These are phyloP conservation scores for Metschnikowia vanudenii DNA, from an alignment of 805 yeast species.

Conservation along the genomic window DNA sequence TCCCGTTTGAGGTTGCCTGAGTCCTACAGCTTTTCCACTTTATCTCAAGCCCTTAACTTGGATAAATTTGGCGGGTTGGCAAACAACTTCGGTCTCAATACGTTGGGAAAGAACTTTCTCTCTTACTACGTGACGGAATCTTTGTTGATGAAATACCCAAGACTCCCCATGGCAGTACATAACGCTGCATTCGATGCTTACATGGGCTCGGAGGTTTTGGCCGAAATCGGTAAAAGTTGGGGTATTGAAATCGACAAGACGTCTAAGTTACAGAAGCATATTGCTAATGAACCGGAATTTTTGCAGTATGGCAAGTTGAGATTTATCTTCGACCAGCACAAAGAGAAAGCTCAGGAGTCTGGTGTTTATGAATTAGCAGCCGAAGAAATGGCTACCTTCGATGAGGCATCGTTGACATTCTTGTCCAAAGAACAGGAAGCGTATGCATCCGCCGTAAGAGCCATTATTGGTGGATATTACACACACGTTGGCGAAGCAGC, in stretches of 20 bases:
- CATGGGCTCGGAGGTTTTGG: slow-evolving; percentile 63
- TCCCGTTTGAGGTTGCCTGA: slow-evolving; percentile 67
- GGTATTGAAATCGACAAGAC: slow-evolving; percentile 80
- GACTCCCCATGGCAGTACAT: slow-evolving; percentile 80
- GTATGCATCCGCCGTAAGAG: slow-evolving; percentile 70
- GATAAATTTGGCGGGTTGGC: slow-evolving; percentile 43
- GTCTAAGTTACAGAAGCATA: slow-evolving; percentile 60
- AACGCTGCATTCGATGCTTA: slow-evolving; percentile 75
- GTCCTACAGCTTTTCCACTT: slow-evolving; percentile 55
- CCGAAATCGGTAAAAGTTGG: slow-evolving; percentile 73
- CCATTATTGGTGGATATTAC: slow-evolving; percentile 80
- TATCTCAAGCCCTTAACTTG: slow-evolving; percentile 80
- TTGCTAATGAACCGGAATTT: slow-evolving; percentile 66
- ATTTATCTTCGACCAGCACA: slow-evolving; percentile 36
- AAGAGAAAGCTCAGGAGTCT: slow-evolving; percentile 36
- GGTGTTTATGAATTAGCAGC: slow-evolving; percentile 49
- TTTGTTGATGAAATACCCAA: slow-evolving; percentile 75
- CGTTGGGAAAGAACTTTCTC: slow-evolving; percentile 78
- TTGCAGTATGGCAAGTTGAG: slow-evolving; percentile 70
- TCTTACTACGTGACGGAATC: slow-evolving; percentile 74
- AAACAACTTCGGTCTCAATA: slow-evolving; percentile 74
- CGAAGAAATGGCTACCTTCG: slow-evolving; percentile 21
- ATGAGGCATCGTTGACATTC: slow-evolving; percentile 21
- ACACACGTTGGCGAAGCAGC: slow-evolving; percentile 65
- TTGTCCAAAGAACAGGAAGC: slow-evolving; percentile 44